A percentile compares a stretch with the other conserved stretches of the same genome.
These are phyloP conservation scores for Cladosporium sp. DNA, from an alignment of 2,329 filamentous ascomycete genomes.

Conservation along the genomic window DNA sequence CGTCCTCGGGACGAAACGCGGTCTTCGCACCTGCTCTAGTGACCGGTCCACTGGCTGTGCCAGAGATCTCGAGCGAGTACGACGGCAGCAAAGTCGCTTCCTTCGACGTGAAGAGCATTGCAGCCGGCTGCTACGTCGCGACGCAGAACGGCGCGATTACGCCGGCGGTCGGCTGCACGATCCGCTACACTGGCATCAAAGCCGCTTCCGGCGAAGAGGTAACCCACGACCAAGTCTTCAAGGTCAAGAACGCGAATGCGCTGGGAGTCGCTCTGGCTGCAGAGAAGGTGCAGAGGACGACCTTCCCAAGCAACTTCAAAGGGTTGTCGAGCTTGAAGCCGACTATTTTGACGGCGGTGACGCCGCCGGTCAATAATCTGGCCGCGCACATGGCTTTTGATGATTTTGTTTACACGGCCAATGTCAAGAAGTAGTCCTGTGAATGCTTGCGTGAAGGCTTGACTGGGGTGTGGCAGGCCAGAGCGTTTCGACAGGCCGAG, in stretches of 20 bases:
- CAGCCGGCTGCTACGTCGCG: not conserved
- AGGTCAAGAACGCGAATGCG: not conserved
- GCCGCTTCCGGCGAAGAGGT: not conserved
- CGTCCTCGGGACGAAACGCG: not conserved
- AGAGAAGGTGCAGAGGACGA: not conserved
- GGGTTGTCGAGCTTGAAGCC: not conserved
- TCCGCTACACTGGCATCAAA: not conserved
- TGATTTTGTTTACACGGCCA: not conserved
- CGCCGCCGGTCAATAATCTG: not conserved
- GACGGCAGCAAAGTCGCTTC: not conserved
- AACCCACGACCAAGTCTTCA: not conserved
- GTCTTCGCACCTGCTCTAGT: not conserved
- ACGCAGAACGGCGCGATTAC: not conserved
- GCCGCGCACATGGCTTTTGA: not conserved
- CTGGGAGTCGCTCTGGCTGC: not conserved
- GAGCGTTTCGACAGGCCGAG: too few relatives aligned
- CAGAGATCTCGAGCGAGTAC: slow-evolving; percentile 1
- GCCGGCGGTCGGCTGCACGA: not conserved
- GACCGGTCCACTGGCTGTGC: not conserved
- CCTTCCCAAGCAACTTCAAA: not conserved
- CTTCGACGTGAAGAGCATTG: not conserved
- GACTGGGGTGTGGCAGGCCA: not conserved
- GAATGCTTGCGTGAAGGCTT: not conserved
- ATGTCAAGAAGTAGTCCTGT: not conserved
- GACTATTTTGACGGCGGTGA: not conserved